Conservation (phyloP, 208 protist genomes). For the Pavlovales sp. region DNA sequence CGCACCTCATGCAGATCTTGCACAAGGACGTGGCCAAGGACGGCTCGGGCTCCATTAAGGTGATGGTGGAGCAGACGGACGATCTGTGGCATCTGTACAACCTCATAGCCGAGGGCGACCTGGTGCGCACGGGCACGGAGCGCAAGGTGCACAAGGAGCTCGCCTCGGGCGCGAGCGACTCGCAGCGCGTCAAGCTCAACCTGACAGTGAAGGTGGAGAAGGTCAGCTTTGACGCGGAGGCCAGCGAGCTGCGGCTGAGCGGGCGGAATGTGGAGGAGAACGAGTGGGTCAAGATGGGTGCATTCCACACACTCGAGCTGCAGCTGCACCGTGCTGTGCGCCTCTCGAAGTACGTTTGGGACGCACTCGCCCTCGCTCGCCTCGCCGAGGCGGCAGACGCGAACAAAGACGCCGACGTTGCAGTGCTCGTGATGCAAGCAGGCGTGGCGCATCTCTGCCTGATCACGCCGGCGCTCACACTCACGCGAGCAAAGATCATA, state of each 20-base stretch:
- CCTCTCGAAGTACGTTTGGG: not conserved
- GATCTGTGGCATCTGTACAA: constrained; percentile 36
- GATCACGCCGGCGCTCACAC: not conserved
- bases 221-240: constrained; percentile 32
- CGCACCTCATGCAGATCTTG: not conserved
- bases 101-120: not conserved
- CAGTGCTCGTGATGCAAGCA: not conserved
- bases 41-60: not conserved
- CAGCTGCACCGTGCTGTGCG: not conserved
- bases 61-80: constrained; percentile 1
- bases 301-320: constrained; percentile 24
- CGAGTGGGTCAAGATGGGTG: not conserved
- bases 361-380: not conserved
- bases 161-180: not conserved
- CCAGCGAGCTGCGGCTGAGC: not conserved
- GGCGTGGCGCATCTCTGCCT: constrained; percentile 18
- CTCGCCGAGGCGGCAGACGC: not conserved
- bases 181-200: not conserved
- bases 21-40: not conserved
- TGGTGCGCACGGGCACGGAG: not conserved
- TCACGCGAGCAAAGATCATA: not conserved
- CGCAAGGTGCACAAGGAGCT: constrained; percentile 24
- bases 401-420: not conserved
- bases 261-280: not conserved
- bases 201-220: not conserved